These are phyloP conservation scores for Didymella arachidicola DNA, from an alignment of 2,329 filamentous ascomycete genomes.

Conservation along the genomic window DNA sequence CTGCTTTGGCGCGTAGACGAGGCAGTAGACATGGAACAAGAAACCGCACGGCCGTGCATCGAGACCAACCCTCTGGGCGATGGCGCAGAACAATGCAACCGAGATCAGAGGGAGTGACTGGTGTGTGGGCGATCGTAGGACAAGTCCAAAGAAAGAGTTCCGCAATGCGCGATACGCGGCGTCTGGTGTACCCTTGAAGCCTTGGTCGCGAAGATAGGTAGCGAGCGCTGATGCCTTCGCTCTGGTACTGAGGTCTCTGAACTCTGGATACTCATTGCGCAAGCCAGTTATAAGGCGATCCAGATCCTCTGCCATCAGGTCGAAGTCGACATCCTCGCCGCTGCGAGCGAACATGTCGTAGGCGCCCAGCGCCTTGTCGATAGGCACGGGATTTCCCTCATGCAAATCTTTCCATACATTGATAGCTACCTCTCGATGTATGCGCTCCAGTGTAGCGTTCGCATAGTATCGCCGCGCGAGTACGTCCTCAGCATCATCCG, in stretches of 20 bases:
- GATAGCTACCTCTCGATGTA: conserved; percentile 82
- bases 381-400: conserved; percentile 60
- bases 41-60: conserved; percentile 81
- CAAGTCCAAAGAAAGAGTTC: conserved; percentile 88
- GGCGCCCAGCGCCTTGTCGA: conserved; percentile 79
- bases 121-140: conserved; percentile 74
- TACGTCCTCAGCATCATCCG: conserved; percentile 72
- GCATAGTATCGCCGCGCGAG: conserved; percentile 82
- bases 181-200: conserved; percentile 75
- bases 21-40: conserved; percentile 83
- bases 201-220: conserved; percentile 71
- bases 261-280: conserved; percentile 58
- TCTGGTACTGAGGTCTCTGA: conserved; percentile 67
- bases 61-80: conserved; percentile 78
- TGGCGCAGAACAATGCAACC: conserved; percentile 81
- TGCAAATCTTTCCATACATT: conserved; percentile 73
- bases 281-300: conserved; percentile 70
- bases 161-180: conserved; percentile 79
- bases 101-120: conserved; percentile 87
- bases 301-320: conserved; percentile 68
- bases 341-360: conserved; percentile 91
- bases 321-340: conserved; percentile 74
- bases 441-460: conserved; percentile 74
- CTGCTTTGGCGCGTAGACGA: conserved; percentile 70
- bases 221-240: conserved; percentile 73